phyloP scores from a whole-genome alignment of 495 filamentous ascomycete genomes.

The Ascobolus immersus region DNA sequence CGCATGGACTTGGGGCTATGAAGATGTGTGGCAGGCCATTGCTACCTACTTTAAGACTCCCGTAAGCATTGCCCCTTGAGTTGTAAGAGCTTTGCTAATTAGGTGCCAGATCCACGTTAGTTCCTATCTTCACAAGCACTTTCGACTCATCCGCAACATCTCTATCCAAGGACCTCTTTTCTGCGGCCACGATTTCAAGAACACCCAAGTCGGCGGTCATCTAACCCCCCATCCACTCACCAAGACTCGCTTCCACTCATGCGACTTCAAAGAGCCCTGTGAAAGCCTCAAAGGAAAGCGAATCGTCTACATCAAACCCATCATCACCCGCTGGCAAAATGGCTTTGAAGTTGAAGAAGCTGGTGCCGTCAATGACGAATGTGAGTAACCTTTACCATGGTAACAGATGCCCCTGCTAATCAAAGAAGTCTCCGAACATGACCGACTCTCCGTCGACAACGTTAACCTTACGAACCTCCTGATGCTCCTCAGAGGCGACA shows the following conservation, averaged over 20 bases:
- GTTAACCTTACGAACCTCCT: constrained; percentile 4
- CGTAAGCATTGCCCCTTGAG: constrained; percentile 18
- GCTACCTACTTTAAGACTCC: constrained; percentile 39
- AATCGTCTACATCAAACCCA: constrained; percentile 53
- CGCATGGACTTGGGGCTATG: constrained; percentile 73
- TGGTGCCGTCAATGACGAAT: constrained; percentile 48
- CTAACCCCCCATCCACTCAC: constrained; percentile 38
- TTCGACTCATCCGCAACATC: constrained; percentile 30
- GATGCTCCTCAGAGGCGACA: constrained; percentile 1
- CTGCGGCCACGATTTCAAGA: constrained; percentile 53
- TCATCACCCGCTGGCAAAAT: constrained; percentile 32
- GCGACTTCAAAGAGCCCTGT: constrained; percentile 49
- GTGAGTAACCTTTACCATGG: constrained; percentile 3
- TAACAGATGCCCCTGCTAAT: neutral
- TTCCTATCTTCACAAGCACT: constrained; percentile 50
- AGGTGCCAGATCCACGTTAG: constrained; percentile 48
- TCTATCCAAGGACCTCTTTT: constrained; percentile 32
- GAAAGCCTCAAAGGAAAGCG: constrained; percentile 23
- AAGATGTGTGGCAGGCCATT: constrained; percentile 66
- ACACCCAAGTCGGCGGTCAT: constrained; percentile 38
- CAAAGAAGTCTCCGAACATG: constrained; percentile 8
- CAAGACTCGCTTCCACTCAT: constrained; percentile 62
- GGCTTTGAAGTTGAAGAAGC: constrained; percentile 42
- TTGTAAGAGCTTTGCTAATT: constrained; percentile 3
- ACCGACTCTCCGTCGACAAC: constrained; percentile 12